Evolutionary conservation across 2,329 filamentous ascomycete species (phyloP).

Genomic region (Gnomoniopsis sp.): DNA sequence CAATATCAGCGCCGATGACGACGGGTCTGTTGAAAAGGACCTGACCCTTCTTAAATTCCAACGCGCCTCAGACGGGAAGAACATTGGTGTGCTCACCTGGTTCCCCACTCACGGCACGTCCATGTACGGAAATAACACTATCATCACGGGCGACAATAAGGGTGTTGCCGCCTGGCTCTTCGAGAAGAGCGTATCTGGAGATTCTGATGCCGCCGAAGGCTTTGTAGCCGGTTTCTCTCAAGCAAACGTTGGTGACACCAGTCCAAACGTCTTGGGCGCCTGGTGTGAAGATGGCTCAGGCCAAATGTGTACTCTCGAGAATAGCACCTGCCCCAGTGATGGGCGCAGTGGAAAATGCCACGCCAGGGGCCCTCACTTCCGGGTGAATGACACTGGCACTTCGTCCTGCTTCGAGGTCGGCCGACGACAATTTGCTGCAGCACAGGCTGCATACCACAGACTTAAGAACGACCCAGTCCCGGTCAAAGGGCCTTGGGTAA

Average conservation of each 20-base stretch:
- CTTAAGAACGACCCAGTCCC: constrained; percentile 44
- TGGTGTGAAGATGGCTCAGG: constrained; percentile 85
- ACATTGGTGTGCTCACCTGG: constrained; percentile 81
- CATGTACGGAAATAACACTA: constrained; percentile 85
- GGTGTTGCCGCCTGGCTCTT: constrained; percentile 85
- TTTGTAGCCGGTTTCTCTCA: constrained; percentile 94
- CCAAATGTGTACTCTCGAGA: constrained; percentile 68
- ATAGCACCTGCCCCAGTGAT: constrained; percentile 72
- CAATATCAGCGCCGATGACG: constrained; percentile 45
- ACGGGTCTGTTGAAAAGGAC: constrained; percentile 62
- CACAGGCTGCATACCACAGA: constrained; percentile 45
- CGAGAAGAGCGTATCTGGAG: constrained; percentile 63
- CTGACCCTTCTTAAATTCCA: constrained; percentile 79
- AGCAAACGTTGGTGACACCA: constrained; percentile 86
- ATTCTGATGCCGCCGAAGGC: constrained; percentile 53
- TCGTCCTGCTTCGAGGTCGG: constrained; percentile 76
- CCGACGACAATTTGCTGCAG: constrained; percentile 59
- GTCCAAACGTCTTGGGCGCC: constrained; percentile 81
- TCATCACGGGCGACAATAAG: constrained; percentile 94
- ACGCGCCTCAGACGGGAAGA: constrained; percentile 69
- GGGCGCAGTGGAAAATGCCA: constrained; percentile 70
- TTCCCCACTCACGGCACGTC: constrained; percentile 92
- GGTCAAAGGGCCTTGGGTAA: constrained; percentile 64
- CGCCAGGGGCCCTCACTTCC: constrained; percentile 68
- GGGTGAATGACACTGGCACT: constrained; percentile 65